phyloP scores from a whole-genome alignment of 371 early-diverging fungal species.

The Apophysomyces elegans region DNA sequence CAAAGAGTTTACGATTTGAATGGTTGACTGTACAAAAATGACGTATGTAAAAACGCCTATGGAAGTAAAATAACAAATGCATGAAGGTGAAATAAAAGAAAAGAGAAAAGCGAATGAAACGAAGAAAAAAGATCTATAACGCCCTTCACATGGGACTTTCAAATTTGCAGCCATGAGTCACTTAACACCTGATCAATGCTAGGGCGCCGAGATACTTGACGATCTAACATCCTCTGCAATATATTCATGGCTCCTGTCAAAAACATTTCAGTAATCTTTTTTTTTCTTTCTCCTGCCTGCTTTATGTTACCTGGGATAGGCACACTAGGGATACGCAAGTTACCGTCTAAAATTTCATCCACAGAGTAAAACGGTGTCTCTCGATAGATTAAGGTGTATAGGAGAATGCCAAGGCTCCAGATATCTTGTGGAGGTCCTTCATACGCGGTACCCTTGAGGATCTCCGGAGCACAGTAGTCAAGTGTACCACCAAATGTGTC shows the following conservation, averaged over 20 bases:
- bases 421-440: slow-evolving; percentile 82
- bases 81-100: not conserved
- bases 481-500: slow-evolving; percentile 78
- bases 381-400: slow-evolving; percentile 80
- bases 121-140: not conserved
- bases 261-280: not conserved
- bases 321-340: slow-evolving; percentile 63
- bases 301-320: slow-evolving; percentile 62
- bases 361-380: slow-evolving; percentile 85
- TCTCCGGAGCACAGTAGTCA: slow-evolving; percentile 79
- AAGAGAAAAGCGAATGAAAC: too few relatives aligned
- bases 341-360: slow-evolving; percentile 71
- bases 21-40: too few relatives aligned
- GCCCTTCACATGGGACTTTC: slow-evolving; percentile 2
- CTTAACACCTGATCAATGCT: slow-evolving; percentile 56
- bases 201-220: slow-evolving; percentile 51
- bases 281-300: not conserved
- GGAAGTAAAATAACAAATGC: not conserved
- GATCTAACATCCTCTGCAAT: slow-evolving; percentile 54
- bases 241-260: slow-evolving; percentile 54
- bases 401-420: slow-evolving; percentile 82
- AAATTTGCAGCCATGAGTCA: slow-evolving; percentile 56
- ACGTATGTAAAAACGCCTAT: too few relatives aligned
- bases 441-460: slow-evolving; percentile 70
- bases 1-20: too few relatives aligned